Conservation (phyloP, 1,139 yeast species). For the Lodderomyces parapsilosis region DNA sequence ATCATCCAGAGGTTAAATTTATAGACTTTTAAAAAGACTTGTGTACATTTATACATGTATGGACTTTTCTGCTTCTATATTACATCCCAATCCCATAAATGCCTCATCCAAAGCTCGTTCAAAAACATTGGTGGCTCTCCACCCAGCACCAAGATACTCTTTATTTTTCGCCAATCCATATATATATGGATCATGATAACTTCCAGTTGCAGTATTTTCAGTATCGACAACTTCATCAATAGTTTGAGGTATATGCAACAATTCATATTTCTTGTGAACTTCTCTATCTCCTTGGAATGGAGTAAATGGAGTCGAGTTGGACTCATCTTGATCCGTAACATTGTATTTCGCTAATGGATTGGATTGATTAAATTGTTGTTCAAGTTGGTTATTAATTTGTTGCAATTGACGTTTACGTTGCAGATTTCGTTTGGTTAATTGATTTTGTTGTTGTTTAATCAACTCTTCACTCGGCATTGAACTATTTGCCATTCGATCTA, state of each 20-base stretch:
- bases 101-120: conserved; percentile 84
- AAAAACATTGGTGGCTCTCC: conserved; percentile 67
- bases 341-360: conserved; percentile 20
- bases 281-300: conserved; percentile 93
- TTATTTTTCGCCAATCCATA: conserved; percentile 60
- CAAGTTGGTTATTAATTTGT: conserved; percentile 54
- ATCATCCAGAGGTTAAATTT: conserved; percentile 61
- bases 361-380: conserved; percentile 21
- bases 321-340: conserved; percentile 20
- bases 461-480: conserved; percentile 53
- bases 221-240: conserved; percentile 41
- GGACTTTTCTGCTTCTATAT: conserved; percentile 63
- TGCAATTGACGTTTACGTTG: conserved; percentile 68
- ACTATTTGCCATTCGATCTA: conserved; percentile 63
- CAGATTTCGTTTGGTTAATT: conserved; percentile 58
- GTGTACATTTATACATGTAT: background rate
- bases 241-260: conserved; percentile 26
- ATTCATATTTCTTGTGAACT: conserved; percentile 34
- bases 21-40: conserved; percentile 26
- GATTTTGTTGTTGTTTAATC: conserved; percentile 39
- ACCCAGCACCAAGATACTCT: conserved; percentile 84
- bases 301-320: conserved; percentile 68
- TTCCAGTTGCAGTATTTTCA: conserved; percentile 52
- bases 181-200: conserved; percentile 47
- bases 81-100: conserved; percentile 83